These are phyloP conservation scores for Desmodesmus armatus DNA, from an alignment of 139 green algal species.

Conservation along the genomic window DNA sequence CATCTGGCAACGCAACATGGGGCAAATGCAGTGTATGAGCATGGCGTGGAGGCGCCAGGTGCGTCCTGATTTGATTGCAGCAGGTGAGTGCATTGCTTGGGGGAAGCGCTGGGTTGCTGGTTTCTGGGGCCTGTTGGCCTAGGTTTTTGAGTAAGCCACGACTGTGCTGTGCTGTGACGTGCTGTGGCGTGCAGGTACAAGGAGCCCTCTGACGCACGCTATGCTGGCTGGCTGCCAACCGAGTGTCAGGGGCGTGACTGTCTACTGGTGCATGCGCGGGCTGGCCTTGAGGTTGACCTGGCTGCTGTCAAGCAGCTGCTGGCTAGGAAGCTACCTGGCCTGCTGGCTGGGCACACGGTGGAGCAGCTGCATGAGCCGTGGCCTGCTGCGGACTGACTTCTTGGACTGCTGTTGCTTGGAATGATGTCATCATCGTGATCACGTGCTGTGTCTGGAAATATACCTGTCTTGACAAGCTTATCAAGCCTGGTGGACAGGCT, in stretches of 20 bases:
- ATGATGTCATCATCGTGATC: neutral
- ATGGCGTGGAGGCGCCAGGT: no score
- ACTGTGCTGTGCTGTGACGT: no score
- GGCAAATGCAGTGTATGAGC: slow-evolving; percentile 1
- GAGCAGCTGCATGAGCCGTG: slow-evolving; percentile 51
- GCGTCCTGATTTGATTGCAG: no score
- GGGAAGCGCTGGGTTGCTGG: no score
- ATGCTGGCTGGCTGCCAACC: slow-evolving; percentile 71
- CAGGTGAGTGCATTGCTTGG: no score
- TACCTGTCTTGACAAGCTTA: neutral
- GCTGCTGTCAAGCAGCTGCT: slow-evolving; percentile 65
- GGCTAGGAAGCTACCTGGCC: slow-evolving; percentile 58
- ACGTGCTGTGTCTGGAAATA: neutral
- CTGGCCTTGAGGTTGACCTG: slow-evolving; percentile 74
- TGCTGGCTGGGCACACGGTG: slow-evolving; percentile 44
- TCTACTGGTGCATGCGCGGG: slow-evolving; percentile 76
- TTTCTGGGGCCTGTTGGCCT: no score
- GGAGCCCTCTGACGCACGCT: slow-evolving; percentile 57
- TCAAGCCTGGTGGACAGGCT: neutral
- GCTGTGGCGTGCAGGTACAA: no score
- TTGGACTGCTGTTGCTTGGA: neutral
- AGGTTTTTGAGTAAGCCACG: no score
- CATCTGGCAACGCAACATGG: slow-evolving; percentile 52
- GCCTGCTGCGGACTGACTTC: slow-evolving; percentile 44
- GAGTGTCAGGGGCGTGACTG: slow-evolving; percentile 80